Conservation (phyloP, 768 basidiomycete species). For the Boletus sp. region DNA sequence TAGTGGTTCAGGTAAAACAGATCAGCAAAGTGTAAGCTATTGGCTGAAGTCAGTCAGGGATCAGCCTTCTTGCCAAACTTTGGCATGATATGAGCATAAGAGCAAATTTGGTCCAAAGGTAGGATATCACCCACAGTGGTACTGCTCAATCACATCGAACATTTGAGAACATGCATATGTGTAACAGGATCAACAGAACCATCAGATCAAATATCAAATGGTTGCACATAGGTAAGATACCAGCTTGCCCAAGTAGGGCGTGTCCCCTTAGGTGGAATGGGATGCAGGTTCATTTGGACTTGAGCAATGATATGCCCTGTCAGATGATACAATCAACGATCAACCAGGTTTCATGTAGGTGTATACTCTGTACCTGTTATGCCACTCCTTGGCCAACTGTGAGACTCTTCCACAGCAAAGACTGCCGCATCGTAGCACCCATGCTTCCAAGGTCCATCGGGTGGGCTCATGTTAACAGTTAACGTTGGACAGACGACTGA, state of each 20-base stretch:
- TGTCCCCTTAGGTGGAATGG: background rate
- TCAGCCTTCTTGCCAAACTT: background rate
- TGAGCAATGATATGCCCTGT: background rate
- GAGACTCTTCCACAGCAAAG: too few species aligned
- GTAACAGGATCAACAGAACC: background rate
- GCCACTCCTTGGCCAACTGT: too few species aligned
- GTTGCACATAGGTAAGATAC: background rate
- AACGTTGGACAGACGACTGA: background rate
- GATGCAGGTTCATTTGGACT: background rate
- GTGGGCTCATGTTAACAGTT: background rate
- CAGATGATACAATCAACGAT: background rate
- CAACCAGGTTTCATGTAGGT: too few species aligned
- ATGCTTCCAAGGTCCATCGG: too few species aligned
- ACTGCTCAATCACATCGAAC: background rate
- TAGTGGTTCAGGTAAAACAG: background rate
- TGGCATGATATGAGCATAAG: background rate
- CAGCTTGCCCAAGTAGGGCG: background rate
- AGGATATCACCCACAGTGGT: background rate
- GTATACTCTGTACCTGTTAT: too few species aligned
- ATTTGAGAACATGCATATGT: background rate
- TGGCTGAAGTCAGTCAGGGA: background rate
- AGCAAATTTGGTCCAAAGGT: background rate
- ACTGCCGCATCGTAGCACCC: too few species aligned
- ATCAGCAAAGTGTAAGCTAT: background rate
- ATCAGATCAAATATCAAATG: background rate